Evolutionary conservation across 352 stramenopile genomes (phyloP), one percentile per base, ranked within the genome.

Genomic region (Achlya hypogyna): DNA sequence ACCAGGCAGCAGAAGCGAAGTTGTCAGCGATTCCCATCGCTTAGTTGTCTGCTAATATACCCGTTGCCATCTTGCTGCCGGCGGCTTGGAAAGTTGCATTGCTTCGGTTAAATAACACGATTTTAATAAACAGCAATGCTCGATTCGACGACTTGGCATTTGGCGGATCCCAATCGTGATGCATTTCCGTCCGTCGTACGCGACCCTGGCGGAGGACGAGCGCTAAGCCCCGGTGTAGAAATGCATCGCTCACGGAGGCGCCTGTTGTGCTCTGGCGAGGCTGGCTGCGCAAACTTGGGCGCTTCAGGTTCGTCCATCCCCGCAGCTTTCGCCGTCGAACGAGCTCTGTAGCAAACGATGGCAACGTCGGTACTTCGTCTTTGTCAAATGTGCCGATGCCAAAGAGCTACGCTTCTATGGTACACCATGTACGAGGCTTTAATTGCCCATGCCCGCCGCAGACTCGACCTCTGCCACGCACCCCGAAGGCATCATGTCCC

Each of bases 231-330:
- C 6, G 2, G 6, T 45, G 38, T 45, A 45, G 38, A 18, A 45
- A 18, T 18, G 4, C 38, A 18, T 18, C 38, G 1, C n/a, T 18
- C 2, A 18, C n/a, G 6, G 38, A 9, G 14, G 38, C 12, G n/a
- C 38, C 38, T n/a, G 38, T 9, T 3, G 81, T 92, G 65, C 82
- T 92, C 25, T 92, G 84, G 84, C 80, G 90, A 52, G 84, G 84
- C 63, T 92, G 84, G 84, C 77, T 92, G 51, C 89, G 88, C 75
- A 89, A 90, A 69, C 79, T 92, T 40, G 84, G 84, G 18, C 76
- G 84, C 56, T 92, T 92, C 66, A 91, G 82, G 49, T 56, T 27
- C 8, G 31, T 20, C 14, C 12, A 10, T 12, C 38, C 2, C 2
- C 38, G 38, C n/a, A 18, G 38, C 38, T n/a, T 1, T n/a, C 1